Evolutionary conservation across 148 eudicot genomes (phyloP), one percentile per base, ranked within the genome.

Genomic region (Beta vulgaris): DNA sequence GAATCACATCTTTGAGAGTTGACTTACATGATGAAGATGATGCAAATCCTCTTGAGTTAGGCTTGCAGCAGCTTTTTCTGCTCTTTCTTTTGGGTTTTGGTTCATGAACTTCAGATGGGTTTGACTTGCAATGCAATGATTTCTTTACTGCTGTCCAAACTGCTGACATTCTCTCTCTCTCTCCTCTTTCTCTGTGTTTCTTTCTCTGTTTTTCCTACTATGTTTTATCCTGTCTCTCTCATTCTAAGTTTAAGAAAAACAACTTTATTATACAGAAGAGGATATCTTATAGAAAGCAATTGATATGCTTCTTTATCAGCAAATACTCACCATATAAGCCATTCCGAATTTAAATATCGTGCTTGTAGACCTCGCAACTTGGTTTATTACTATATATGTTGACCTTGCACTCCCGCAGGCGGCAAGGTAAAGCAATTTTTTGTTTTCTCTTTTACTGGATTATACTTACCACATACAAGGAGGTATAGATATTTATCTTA

Each of bases 1-100:
- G 75, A 21, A 87, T 70, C 28, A 84, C 89, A 68, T 86, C 88
- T 26, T 75, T 80, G 72, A 83, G 57, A 55, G 83, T 15, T 2
- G 79, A 46, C 43, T 76, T 76, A 64, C 81, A 75, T 28, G 61
- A 39, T 3, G 40, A 40, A 10, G 71, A 64, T 23, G 78, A 68
- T 40, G 81, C 73, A 43, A 21, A 81, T 79, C 0, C 83, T 77
- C 70, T 80, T 72, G 68, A 79, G 7, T 84, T 82, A 0, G 87
- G 82, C 46, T 83, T 74, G 46, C 79, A 77, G 60, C 69, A 51
- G 31, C 32, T 79, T 55, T 44, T 67, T 48, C 49, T n/a, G 60
- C 15, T 68, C 35, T 58, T 70, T 67, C 35, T 54, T 31, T 55
- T 49, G 76, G 71, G 74, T 42, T 73, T 76, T 28, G 85, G 85